phyloP scores from a whole-genome alignment of 805 yeast genomes.

The Yarrowia yakushimensis region DNA sequence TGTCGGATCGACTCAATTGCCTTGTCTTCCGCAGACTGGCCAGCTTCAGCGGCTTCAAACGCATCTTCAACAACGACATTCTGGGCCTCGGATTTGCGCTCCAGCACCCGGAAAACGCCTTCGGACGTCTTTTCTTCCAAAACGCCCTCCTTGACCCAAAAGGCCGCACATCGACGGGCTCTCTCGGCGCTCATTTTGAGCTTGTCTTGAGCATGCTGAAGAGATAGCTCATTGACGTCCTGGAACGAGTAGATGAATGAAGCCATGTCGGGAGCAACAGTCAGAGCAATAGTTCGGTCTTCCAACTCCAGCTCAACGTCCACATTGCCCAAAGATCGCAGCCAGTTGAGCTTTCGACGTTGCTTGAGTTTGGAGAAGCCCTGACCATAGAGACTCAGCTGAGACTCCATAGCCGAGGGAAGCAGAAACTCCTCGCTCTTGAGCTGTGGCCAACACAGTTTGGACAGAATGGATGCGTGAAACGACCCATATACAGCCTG shows the following conservation, averaged over 20 bases:
- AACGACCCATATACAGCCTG: constrained; percentile 15
- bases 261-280: constrained; percentile 69
- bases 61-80: constrained; percentile 24
- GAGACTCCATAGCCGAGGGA: constrained; percentile 46
- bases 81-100: constrained; percentile 34
- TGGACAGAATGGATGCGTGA: constrained; percentile 60
- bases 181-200: constrained; percentile 46
- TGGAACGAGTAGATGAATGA: constrained; percentile 54
- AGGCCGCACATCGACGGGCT: constrained; percentile 45
- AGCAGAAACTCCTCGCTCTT: constrained; percentile 44
- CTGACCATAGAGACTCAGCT: constrained; percentile 42
- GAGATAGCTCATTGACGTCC: constrained; percentile 34
- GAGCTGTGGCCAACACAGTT: constrained; percentile 76
- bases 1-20: constrained; percentile 39
- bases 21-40: constrained; percentile 35
- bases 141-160: constrained; percentile 64
- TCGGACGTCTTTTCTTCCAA: constrained; percentile 43
- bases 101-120: constrained; percentile 44
- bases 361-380: constrained; percentile 45
- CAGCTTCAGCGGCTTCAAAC: constrained; percentile 27
- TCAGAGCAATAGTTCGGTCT: constrained; percentile 43
- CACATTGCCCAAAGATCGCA: constrained; percentile 61
- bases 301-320: constrained; percentile 55
- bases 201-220: constrained; percentile 38
- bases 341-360: constrained; percentile 57